A percentile compares a stretch with the other conserved stretches of the same genome.
phyloP scores from a whole-genome alignment of 306 rosid genomes.

The Phaseolus lunatus region DNA sequence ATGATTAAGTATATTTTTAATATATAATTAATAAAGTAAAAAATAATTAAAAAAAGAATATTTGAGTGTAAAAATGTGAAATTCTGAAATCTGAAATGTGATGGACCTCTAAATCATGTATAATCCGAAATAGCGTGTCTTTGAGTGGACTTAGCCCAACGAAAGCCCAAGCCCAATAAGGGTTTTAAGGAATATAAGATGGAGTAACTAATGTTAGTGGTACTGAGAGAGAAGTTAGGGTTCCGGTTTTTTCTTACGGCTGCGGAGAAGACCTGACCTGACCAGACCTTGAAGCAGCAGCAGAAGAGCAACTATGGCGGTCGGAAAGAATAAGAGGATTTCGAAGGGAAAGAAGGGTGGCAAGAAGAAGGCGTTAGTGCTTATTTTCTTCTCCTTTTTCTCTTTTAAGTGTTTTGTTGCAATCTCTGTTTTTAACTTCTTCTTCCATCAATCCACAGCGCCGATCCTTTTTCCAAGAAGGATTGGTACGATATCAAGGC shows the following conservation, averaged over 20 bases:
- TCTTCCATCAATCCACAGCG: constrained; percentile 48
- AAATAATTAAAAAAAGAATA: too few species aligned
- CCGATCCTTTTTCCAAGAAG: constrained; percentile 96
- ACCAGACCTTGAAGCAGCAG: not conserved
- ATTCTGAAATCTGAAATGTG: too few species aligned
- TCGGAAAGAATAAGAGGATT: constrained; percentile 91
- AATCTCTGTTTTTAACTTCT: not conserved
- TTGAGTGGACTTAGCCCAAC: not conserved
- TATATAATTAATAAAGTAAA: too few species aligned
- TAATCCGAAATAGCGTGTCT: too few species aligned
- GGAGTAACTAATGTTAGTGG: not conserved
- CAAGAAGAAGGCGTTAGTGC: constrained; percentile 89
- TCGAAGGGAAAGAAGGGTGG: constrained; percentile 98
- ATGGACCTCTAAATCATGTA: too few species aligned
- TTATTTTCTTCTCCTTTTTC: not conserved
- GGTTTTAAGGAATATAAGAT: not conserved
- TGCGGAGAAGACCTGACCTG: not conserved
- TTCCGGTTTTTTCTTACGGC: constrained; percentile 7
- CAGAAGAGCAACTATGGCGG: constrained; percentile 63
- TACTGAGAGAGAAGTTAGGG: not conserved
- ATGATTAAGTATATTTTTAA: too few species aligned
- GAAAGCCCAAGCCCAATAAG: not conserved
- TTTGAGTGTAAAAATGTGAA: too few species aligned
- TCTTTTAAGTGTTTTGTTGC: not conserved
- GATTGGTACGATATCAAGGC: constrained; percentile 98